These are phyloP conservation scores for Potentilla sterilis DNA, from an alignment of 306 rosid genomes.

Conservation along the genomic window DNA sequence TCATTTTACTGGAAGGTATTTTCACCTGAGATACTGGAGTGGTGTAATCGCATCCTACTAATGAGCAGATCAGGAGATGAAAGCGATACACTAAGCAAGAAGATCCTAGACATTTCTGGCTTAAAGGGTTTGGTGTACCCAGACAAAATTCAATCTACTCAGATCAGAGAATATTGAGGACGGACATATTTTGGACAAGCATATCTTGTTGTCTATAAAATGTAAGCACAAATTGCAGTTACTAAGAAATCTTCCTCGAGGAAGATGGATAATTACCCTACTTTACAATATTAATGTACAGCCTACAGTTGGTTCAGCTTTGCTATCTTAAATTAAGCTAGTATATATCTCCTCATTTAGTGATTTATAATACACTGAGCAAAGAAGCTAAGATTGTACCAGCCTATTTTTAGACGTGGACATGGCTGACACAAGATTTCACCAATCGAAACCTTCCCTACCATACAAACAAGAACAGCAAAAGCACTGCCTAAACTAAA, in stretches of 20 bases:
- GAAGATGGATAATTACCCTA: not conserved
- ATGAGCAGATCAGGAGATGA: slow-evolving; percentile 29
- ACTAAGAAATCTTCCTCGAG: not conserved
- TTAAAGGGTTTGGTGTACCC: slow-evolving; percentile 43
- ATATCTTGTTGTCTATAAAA: not conserved
- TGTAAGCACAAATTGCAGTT: not conserved
- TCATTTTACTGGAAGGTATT: slow-evolving; percentile 40
- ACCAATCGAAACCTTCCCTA: not conserved
- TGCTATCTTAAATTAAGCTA: not conserved
- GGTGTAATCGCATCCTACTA: slow-evolving; percentile 28
- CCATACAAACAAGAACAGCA: not conserved
- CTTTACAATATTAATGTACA: not conserved
- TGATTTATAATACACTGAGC: not conserved
- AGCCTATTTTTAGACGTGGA: not conserved
- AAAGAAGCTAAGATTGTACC: not conserved
- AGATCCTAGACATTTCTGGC: slow-evolving; percentile 38
- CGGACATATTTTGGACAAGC: not conserved
- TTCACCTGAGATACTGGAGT: slow-evolving; percentile 47
- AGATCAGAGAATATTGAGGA: slow-evolving; percentile 20
- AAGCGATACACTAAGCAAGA: slow-evolving; percentile 48
- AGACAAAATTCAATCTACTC: slow-evolving; percentile 28
- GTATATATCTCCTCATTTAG: not conserved
- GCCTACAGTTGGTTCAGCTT: not conserved
- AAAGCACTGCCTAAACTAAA: not conserved
- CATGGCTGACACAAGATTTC: not conserved